Conservation (phyloP, 495 filamentous ascomycete genomes). For the Aspergillus ostianus region DNA sequence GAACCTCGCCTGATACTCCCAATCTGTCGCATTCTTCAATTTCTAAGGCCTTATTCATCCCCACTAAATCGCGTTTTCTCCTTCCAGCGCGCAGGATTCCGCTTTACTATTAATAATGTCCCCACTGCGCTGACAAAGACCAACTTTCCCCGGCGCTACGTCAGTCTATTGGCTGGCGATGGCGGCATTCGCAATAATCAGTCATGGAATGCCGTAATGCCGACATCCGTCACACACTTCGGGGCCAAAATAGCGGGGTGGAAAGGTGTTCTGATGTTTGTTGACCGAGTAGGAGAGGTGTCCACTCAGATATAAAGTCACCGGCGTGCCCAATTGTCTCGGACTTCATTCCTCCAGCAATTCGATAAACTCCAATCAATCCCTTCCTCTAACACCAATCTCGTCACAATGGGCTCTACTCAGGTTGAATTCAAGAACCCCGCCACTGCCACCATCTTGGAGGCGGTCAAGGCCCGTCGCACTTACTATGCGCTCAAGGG, state of each 20-base stretch:
- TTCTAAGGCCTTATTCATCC: neutral
- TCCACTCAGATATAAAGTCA: neutral
- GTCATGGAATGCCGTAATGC: neutral
- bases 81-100: neutral
- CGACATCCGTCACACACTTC: neutral
- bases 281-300: neutral
- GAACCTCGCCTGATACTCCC: no score
- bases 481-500: slow-evolving; percentile 45
- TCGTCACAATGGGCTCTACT: slow-evolving; percentile 31
- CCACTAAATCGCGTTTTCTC: no score
- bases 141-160: neutral
- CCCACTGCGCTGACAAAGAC: neutral
- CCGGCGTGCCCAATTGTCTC: no score
- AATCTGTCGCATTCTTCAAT: neutral
- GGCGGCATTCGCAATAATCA: neutral
- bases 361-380: neutral
- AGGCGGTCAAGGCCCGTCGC: slow-evolving; percentile 44
- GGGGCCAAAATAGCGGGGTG: neutral
- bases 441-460: slow-evolving; percentile 39
- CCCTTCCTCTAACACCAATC: no score
- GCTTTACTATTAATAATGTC: neutral
- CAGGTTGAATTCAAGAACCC: slow-evolving; percentile 38
- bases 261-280: neutral
- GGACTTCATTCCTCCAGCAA: neutral
- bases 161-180: neutral